Conservation (phyloP, 345 rosid genomes). For the Noccaea caerulescens region DNA sequence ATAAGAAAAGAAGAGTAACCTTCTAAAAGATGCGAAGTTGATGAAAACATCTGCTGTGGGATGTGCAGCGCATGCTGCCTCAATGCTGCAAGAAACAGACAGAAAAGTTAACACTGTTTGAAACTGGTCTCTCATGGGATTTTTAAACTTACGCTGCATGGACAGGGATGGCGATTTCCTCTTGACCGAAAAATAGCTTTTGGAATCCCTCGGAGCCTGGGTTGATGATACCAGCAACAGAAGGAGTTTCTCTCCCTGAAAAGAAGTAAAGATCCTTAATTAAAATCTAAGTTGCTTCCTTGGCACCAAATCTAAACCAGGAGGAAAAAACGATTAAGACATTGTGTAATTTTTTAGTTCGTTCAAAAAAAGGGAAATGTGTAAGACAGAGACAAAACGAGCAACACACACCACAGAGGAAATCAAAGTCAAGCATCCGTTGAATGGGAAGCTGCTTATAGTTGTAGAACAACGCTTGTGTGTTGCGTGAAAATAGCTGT, state of each 20-base stretch:
- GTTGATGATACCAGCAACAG: conserved; percentile 93
- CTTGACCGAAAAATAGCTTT: conserved; percentile 97
- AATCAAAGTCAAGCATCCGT: conserved; percentile 99
- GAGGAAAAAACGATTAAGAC: neutral
- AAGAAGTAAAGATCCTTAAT: conserved; percentile 3
- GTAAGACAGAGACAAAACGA: neutral
- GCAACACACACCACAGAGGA: conserved; percentile 75
- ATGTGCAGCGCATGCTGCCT: conserved; percentile 93
- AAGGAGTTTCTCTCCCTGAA: conserved; percentile 91
- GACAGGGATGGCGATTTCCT: conserved; percentile 97
- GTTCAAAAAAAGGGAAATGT: too few species aligned
- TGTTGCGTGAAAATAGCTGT: conserved; percentile 82
- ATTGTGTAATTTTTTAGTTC: neutral
- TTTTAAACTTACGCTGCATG: conserved; percentile 67
- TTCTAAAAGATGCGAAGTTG: conserved; percentile 93
- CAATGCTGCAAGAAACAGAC: conserved; percentile 62
- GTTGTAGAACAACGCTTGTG: conserved; percentile 91
- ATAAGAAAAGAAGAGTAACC: conserved; percentile 45
- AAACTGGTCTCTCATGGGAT: neutral
- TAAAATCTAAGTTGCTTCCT: neutral
- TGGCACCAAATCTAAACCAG: neutral
- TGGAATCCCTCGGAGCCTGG: conserved; percentile 98
- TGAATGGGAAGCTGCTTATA: conserved; percentile 96
- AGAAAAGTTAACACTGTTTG: neutral
- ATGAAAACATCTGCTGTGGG: conserved; percentile 97